Evolutionary conservation across 805 yeast species (phyloP).

Genomic region (Starmerella stigmatis): DNA sequence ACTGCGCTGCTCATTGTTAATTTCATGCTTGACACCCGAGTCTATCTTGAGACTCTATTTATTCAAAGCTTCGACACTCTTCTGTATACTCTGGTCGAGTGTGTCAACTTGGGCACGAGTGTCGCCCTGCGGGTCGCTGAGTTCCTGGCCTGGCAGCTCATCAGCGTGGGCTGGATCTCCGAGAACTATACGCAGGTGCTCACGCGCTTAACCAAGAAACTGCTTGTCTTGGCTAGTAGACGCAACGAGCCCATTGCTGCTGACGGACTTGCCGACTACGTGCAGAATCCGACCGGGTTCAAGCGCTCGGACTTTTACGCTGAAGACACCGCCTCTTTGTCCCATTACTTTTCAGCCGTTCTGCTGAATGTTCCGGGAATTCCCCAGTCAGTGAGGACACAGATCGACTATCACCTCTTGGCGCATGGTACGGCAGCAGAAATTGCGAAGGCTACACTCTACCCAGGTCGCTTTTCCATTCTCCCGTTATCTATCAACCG

Average conservation of each 20-base stretch:
- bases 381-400: slow-evolving; percentile 53
- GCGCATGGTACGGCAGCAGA: slow-evolving; percentile 20
- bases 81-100: slow-evolving; percentile 18
- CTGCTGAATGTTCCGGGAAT: slow-evolving; percentile 40
- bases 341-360: slow-evolving; percentile 41
- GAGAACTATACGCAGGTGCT: slow-evolving; percentile 13
- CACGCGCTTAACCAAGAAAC: slow-evolving; percentile 25
- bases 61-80: slow-evolving; percentile 19
- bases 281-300: slow-evolving; percentile 19
- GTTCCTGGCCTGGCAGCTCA: slow-evolving; percentile 8
- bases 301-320: slow-evolving; percentile 26
- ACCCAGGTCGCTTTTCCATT: slow-evolving; percentile 59
- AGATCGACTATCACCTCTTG: slow-evolving; percentile 39
- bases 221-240: slow-evolving; percentile 39
- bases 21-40: slow-evolving; percentile 15
- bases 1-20: slow-evolving; percentile 4
- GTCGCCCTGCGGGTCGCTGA: slow-evolving; percentile 7
- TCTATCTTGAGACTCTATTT: slow-evolving; percentile 12
- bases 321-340: slow-evolving; percentile 22
- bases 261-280: slow-evolving; percentile 27
- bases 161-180: slow-evolving; percentile 15
- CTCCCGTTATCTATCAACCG: slow-evolving; percentile 53
- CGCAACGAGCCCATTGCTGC: slow-evolving; percentile 20
- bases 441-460: slow-evolving; percentile 49
- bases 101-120: slow-evolving; percentile 13